Conservation (phyloP, 371 early-diverging fungal species). For the Neoconidiobolus thromboides region DNA sequence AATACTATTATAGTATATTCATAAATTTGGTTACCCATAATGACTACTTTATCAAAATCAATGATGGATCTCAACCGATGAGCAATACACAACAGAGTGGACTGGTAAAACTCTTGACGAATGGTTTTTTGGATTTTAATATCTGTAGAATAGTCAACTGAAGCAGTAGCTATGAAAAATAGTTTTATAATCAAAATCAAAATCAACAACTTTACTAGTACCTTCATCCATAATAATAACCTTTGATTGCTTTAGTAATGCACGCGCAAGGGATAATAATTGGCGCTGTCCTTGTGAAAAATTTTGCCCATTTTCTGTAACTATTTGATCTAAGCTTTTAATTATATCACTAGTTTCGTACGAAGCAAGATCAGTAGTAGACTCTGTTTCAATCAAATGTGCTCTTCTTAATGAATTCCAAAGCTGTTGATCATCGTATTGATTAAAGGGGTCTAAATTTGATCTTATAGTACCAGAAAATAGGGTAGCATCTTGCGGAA, state of each 20-base stretch:
- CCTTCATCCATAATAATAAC: conserved; percentile 43
- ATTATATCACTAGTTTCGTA: conserved; percentile 9
- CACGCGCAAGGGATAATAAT: conserved; percentile 57
- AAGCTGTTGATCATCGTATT: conserved; percentile 33
- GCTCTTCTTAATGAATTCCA: conserved; percentile 40
- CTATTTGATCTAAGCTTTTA: conserved; percentile 23
- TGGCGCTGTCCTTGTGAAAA: conserved; percentile 69
- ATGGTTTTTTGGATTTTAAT: conserved; percentile 44
- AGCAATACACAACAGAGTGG: conserved; percentile 42
- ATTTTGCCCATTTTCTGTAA: conserved; percentile 46
- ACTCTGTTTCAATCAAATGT: conserved; percentile 13
- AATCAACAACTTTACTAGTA: no score
- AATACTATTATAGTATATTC: no score
- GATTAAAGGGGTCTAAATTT: conserved; percentile 44
- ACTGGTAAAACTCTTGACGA: conserved; percentile 29
- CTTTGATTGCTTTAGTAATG: conserved; percentile 37
- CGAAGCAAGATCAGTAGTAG: conserved; percentile 1
- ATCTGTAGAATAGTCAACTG: conserved; percentile 47
- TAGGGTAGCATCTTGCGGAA: conserved; percentile 49
- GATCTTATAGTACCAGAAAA: conserved; percentile 41
- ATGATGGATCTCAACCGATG: conserved; percentile 56
- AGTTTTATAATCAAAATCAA: no score
- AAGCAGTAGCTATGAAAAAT: conserved; percentile 31
- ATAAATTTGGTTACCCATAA: conserved; percentile 8
- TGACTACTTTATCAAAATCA: conserved; percentile 60